phyloP scores from a whole-genome alignment of 768 basidiomycete genomes.

The Daedaleopsis sinensis region DNA sequence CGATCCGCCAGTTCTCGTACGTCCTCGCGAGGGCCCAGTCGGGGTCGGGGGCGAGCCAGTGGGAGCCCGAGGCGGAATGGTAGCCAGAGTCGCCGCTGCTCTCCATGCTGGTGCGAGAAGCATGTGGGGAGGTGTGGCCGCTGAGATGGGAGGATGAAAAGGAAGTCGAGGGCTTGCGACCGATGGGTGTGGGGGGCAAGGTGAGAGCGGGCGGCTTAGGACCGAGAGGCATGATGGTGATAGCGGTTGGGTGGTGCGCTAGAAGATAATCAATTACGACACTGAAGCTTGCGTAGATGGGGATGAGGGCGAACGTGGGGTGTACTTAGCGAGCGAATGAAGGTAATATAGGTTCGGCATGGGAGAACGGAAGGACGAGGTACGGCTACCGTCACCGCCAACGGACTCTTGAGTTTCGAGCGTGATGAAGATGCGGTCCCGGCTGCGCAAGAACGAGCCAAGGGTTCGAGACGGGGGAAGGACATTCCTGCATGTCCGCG shows the following conservation, averaged over 20 bases:
- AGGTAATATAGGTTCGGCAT: not conserved
- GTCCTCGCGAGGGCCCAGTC: constrained; percentile 17
- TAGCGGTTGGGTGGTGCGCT: not conserved
- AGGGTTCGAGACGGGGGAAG: not conserved
- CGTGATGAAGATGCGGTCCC: too few species aligned
- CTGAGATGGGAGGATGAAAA: not conserved
- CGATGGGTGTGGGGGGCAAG: not conserved
- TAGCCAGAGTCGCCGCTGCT: constrained; percentile 19
- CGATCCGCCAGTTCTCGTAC: constrained; percentile 23
- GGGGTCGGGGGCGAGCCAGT: constrained; percentile 11
- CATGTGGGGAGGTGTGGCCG: not conserved
- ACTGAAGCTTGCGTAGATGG: too few species aligned
- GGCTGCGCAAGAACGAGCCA: too few species aligned
- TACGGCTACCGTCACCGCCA: too few species aligned
- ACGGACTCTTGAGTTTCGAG: too few species aligned
- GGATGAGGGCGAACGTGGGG: not conserved
- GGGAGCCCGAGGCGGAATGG: constrained; percentile 7
- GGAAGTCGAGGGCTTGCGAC: not conserved
- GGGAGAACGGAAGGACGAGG: too few species aligned
- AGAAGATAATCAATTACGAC: too few species aligned
- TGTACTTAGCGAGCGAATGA: not conserved
- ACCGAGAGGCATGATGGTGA: not conserved
- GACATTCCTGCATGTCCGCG: not conserved
- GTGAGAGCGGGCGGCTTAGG: not conserved
- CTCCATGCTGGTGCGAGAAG: not conserved